Base-by-base conservation (phyloP, 352 stramenopile species). In the Globisporangium splendens region DNA sequence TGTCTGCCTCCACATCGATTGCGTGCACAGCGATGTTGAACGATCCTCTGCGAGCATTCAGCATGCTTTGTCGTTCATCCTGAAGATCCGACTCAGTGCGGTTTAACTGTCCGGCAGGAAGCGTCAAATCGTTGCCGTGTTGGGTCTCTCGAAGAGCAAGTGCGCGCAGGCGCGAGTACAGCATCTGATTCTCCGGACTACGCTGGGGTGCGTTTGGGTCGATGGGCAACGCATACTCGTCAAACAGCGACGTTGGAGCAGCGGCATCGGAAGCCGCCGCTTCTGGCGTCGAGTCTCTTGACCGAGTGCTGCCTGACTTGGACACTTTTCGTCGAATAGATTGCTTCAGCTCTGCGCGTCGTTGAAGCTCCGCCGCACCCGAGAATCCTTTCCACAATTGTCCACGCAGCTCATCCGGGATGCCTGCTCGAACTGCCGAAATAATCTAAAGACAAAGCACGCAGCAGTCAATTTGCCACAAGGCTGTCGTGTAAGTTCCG, bases 311-410 rank as follows among this genome's bases (percentile, higher is more conserved):
- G 31, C 66, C 63, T 0, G 67, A 78, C 61, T 89, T 89, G n/a
- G 78, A 71, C 2, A 62, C 65, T 48, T 69, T 82, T 15, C 68
- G 69, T 15, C 68, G 69, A 18, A 87, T 83, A 1, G 74, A 69
- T 8, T 67, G 73, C 44, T 87, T 88, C 1, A 87, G 57, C 56
- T 92, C 77, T 0, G 77, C 70, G 3, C 78, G 77, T 10, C 78
- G 64, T 62, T 91, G 75, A 6, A 91, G 56, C 53, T 86, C 74
- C 0, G 51, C 54, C 3, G 83, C 79, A n/a, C 81, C 77, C 20
- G 81, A 88, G 42, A 93, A 86, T 0, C 83, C 83, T 65, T 77
- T 86, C 81, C 83, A 93, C 24, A 93, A 70, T 21, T 84, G 71
- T 0, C 79, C 83, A 49, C 83, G 79, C 8, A 93, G 57, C 46